phyloP scores from a whole-genome alignment of 2,329 filamentous ascomycete species.

The Ciborinia camelliae region DNA sequence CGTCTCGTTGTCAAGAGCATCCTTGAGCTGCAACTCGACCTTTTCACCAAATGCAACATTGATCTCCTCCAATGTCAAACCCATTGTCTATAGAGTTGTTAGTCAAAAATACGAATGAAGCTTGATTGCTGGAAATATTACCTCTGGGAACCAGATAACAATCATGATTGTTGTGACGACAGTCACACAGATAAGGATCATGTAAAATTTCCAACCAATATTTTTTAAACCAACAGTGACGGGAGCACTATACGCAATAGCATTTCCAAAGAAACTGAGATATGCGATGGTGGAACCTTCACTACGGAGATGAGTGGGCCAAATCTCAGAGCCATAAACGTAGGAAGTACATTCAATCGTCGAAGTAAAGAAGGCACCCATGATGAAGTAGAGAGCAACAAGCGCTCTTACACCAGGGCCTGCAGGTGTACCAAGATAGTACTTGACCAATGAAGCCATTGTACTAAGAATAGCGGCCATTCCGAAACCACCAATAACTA shows the following conservation, averaged over 20 bases:
- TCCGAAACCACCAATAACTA: conserved; percentile 30
- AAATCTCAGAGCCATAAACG: conserved; percentile 39
- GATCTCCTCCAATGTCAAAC: conserved; percentile 38
- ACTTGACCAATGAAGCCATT: conserved; percentile 20
- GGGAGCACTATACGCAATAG: conserved; percentile 8
- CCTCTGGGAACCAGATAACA: conserved; percentile 34
- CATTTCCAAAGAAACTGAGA: conserved; percentile 11
- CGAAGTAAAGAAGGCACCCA: conserved; percentile 11
- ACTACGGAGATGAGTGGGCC: conserved; percentile 38
- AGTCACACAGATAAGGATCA: conserved; percentile 34
- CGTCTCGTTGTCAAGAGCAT: conserved; percentile 9
- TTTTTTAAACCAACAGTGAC: conserved; percentile 22
- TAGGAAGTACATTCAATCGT: conserved; percentile 28
- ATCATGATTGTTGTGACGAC: conserved; percentile 29
- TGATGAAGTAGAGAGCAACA: conserved; percentile 16
- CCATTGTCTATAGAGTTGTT: conserved; percentile 26
- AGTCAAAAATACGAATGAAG: background rate
- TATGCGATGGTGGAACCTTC: conserved; percentile 16
- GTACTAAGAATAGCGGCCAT: conserved; percentile 28
- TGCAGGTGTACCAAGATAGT: conserved; percentile 12
- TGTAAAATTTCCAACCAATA: conserved; percentile 38
- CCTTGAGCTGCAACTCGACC: conserved; percentile 22
- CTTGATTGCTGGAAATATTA: background rate
- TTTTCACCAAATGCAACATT: conserved; percentile 36
- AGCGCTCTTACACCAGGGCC: conserved; percentile 10